Evolutionary conservation across 2,329 filamentous ascomycete genomes (phyloP).

Genomic region (Exophiala viscosa): DNA sequence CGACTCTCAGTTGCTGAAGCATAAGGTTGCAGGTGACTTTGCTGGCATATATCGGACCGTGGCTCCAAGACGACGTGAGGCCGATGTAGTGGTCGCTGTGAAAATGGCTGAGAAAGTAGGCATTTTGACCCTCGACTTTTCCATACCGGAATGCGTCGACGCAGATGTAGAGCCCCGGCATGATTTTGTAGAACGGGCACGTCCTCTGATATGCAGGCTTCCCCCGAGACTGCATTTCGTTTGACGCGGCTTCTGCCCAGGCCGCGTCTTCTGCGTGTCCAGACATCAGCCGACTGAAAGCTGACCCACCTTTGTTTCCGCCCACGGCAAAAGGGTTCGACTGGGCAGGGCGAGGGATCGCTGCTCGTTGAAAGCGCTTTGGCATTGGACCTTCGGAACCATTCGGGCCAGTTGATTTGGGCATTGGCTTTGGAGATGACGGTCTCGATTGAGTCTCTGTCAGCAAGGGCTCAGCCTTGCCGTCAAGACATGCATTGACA

Average conservation of each 20-base stretch:
- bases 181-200: slow-evolving; percentile 97
- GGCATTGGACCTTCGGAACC: slow-evolving; percentile 36
- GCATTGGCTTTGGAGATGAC: slow-evolving; percentile 10
- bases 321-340: slow-evolving; percentile 67
- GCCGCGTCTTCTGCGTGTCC: slow-evolving; percentile 84
- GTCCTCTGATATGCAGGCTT: slow-evolving; percentile 84
- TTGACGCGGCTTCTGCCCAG: slow-evolving; percentile 80
- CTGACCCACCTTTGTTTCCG: slow-evolving; percentile 54
- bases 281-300: slow-evolving; percentile 91
- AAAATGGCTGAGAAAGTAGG: slow-evolving; percentile 96
- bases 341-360: slow-evolving; percentile 73
- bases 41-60: slow-evolving; percentile 96
- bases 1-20: slow-evolving; percentile 77
- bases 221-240: slow-evolving; percentile 72
- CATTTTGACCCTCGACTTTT: slow-evolving; percentile 83
- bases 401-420: slow-evolving; percentile 28
- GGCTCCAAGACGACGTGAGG: slow-evolving; percentile 78
- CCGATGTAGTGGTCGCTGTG: slow-evolving; percentile 98
- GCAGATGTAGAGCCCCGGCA: slow-evolving; percentile 86
- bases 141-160: slow-evolving; percentile 97
- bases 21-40: slow-evolving; percentile 87
- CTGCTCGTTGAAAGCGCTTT: slow-evolving; percentile 64
- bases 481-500: slow-evolving; percentile 91
- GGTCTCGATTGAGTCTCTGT: slow-evolving; percentile 23
- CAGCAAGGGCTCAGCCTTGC: slow-evolving; percentile 62